Conservation (phyloP, 805 yeast species). For the Metschnikowia cubensis region DNA sequence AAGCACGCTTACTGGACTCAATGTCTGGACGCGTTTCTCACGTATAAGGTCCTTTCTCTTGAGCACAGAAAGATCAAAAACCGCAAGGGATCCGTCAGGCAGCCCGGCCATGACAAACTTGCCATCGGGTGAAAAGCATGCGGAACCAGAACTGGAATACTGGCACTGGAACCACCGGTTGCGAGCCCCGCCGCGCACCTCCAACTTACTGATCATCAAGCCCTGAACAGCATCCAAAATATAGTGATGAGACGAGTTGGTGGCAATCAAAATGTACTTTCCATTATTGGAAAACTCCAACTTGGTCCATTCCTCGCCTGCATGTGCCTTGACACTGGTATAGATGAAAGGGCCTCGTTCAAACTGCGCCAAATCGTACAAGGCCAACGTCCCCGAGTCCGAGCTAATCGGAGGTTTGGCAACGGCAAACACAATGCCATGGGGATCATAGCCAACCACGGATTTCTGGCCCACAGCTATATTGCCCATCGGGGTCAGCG, state of each 20-base stretch:
- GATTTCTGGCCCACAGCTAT: conserved; percentile 50
- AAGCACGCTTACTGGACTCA: conserved; percentile 24
- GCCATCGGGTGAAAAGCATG: conserved; percentile 41
- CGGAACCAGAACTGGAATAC: conserved; percentile 32
- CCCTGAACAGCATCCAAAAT: conserved; percentile 72
- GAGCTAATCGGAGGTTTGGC: conserved; percentile 25
- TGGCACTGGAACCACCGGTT: conserved; percentile 23
- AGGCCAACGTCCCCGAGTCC: conserved; percentile 26
- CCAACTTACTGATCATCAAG: conserved; percentile 32
- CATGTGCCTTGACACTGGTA: conserved; percentile 16
- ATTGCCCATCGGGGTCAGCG: conserved; percentile 60
- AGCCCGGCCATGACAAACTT: conserved; percentile 33
- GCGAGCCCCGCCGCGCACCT: conserved; percentile 10
- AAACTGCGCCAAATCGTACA: conserved; percentile 60
- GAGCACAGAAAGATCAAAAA: conserved; percentile 29
- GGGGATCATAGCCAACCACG: conserved; percentile 73
- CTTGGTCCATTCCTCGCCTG: conserved; percentile 49
- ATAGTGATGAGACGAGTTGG: conserved; percentile 51
- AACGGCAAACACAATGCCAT: conserved; percentile 76
- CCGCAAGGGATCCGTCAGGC: conserved; percentile 21
- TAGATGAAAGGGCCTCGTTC: conserved; percentile 53
- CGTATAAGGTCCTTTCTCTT: conserved; percentile 11
- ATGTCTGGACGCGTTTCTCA: conserved; percentile 17
- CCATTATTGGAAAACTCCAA: conserved; percentile 80
- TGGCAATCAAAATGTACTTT: conserved; percentile 54